These are phyloP conservation scores for Stachybotrys elegans DNA, from an alignment of 2,329 filamentous ascomycete genomes.

Conservation along the genomic window DNA sequence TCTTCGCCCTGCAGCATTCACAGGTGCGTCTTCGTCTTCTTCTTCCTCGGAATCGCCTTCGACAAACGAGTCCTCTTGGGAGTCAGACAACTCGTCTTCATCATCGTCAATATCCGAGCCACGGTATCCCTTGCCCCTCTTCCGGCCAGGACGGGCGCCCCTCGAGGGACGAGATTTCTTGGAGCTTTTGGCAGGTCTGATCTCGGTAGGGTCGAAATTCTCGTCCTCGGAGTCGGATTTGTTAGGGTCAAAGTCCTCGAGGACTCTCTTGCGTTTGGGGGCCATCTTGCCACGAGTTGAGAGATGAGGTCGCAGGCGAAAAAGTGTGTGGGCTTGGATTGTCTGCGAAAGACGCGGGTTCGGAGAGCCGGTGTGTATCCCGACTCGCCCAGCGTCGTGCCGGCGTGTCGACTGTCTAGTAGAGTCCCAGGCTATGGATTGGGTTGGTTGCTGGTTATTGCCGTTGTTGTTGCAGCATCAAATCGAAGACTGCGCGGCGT, in stretches of 20 bases:
- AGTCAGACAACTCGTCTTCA: constrained; percentile 51
- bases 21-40: constrained; percentile 33
- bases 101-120: constrained; percentile 61
- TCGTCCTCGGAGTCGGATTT: constrained; percentile 62
- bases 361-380: too few species aligned
- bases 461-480: too few species aligned
- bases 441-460: too few species aligned
- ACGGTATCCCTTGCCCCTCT: constrained; percentile 39
- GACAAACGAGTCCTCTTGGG: constrained; percentile 43
- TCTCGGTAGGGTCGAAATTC: constrained; percentile 55
- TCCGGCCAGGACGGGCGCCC: constrained; percentile 25
- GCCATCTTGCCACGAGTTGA: too few species aligned
- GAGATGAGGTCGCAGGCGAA: too few species aligned
- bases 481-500: too few species aligned
- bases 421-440: too few species aligned
- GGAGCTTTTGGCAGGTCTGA: constrained; percentile 33
- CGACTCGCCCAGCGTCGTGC: too few species aligned
- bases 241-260: constrained; percentile 60
- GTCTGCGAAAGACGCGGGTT: too few species aligned
- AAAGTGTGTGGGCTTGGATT: too few species aligned
- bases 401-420: too few species aligned
- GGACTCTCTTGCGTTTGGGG: constrained; percentile 52
- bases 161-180: constrained; percentile 38
- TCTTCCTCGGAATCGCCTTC: constrained; percentile 36
- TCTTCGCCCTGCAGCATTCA: constrained; percentile 43